These are phyloP conservation scores for Aurantiochytrium sp. DNA, from an alignment of 108 stramenopile species.

Conservation along the genomic window DNA sequence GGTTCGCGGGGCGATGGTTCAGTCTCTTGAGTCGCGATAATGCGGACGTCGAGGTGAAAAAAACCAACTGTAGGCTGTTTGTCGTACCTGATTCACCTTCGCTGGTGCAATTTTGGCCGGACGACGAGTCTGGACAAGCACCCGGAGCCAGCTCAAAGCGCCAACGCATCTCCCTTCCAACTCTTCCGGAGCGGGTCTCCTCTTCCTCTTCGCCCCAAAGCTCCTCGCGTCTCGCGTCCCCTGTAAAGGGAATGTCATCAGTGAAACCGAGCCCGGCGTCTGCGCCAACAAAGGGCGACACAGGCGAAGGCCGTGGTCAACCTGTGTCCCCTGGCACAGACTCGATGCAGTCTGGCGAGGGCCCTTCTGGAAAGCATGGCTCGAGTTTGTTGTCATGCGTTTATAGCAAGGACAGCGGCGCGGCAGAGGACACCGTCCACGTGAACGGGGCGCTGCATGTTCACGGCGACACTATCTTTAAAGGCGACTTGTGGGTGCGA, in stretches of 20 bases:
- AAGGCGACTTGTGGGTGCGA: neutral
- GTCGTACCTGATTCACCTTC: neutral
- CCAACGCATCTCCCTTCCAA: too few species aligned
- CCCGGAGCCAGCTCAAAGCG: too few species aligned
- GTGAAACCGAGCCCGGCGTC: neutral
- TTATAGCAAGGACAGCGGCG: neutral
- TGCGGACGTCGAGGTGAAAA: neutral
- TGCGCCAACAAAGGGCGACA: too few species aligned
- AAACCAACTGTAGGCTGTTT: neutral
- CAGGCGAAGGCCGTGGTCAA: too few species aligned
- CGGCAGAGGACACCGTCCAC: neutral
- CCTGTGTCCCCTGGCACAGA: neutral
- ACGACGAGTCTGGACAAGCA: too few species aligned
- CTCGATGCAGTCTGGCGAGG: neutral
- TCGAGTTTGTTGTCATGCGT: neutral
- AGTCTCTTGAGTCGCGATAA: neutral
- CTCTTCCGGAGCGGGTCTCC: neutral
- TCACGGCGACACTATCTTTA: neutral
- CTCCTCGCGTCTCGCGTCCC: neutral
- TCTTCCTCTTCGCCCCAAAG: neutral
- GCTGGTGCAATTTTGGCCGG: neutral
- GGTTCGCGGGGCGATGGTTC: neutral
- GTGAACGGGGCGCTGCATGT: neutral
- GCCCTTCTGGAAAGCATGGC: neutral
- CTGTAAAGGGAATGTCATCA: neutral